Evolutionary conservation across 805 yeast species (phyloP), one percentile per base, ranked within the genome.

Genomic region (Nematodospora valgi): DNA sequence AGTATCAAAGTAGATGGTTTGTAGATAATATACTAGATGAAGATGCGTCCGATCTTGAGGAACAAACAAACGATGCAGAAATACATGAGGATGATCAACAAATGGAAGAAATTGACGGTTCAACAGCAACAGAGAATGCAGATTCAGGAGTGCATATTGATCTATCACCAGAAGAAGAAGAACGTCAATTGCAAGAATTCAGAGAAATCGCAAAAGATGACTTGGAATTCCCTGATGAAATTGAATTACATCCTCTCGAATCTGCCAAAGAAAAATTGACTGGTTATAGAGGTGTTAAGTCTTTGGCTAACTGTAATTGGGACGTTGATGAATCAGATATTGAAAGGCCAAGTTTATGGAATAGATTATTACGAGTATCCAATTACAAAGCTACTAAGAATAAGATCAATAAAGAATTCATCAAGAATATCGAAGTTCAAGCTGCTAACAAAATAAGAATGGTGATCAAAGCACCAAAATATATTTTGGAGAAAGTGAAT

Each of bases 151-250:
- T 72, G 68, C 81, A 79, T 52, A 79, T 78, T 36, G 96, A 87
- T 23, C 62, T 87, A 33, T 66, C 82, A 1, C 79, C 82, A 22
- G 96, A 86, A 48, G 96, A 87, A 48, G 96, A 86, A 56, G 79
- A 78, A 40, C 74, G 78, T 48, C 96, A 89, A 59, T 68, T 87
- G 43, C 64, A 72, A 38, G 74, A 72, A 49, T 88, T 71, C 63
- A 76, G 93, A 47, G 70, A 69, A 25, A 59, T 76, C 43, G 96
- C 80, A 46, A 74, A 75, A 40, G 97, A 89, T 37, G 97, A 87
- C 55, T 72, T 78, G 23, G 96, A 89, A 49, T 93, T 88, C 69
- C 98, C 98, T 0, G 99, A 93, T 61, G 98, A 93, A 62, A 63
- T 91, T 37, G 98, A 93, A 57, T 64, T 93, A 27, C 74, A 71